A percentile compares a stretch with the other conserved stretches of the same genome.
Conservation (phyloP, 495 filamentous ascomycete species). For the Pseudotulostoma volvatum region DNA sequence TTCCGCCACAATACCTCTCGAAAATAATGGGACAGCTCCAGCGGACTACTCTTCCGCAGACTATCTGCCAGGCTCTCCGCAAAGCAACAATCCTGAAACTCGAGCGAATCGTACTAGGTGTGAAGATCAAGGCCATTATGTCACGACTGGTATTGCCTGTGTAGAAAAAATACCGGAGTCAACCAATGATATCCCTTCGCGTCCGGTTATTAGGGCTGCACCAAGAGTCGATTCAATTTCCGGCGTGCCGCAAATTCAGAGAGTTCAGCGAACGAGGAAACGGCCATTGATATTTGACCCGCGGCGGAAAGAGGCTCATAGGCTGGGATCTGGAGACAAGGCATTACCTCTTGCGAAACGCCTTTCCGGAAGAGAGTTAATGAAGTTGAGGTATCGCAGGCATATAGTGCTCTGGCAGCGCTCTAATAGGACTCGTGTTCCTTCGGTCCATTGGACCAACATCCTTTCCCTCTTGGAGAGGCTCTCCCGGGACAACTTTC, state of each 20-base stretch:
- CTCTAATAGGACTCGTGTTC: background rate
- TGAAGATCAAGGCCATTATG: background rate
- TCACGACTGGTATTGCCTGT: background rate
- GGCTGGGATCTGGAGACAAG: background rate
- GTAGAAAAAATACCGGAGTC: background rate
- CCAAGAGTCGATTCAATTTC: background rate
- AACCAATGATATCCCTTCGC: background rate
- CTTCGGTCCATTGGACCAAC: constrained; percentile 11
- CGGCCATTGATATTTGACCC: background rate
- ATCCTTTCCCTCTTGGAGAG: constrained; percentile 13
- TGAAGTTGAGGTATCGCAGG: constrained; percentile 17
- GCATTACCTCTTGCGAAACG: background rate
- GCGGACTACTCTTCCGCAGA: background rate
- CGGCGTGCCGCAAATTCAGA: background rate
- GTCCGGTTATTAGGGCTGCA: background rate
- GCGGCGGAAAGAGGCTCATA: background rate
- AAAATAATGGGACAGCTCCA: background rate
- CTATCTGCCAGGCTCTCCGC: background rate
- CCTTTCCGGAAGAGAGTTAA: constrained; percentile 12
- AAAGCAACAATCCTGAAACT: background rate
- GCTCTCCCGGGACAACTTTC: constrained; percentile 8
- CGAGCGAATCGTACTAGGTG: background rate
- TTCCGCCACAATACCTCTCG: background rate
- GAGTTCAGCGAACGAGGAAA: background rate
- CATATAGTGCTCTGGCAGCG: constrained; percentile 6